Evolutionary conservation across 331 rosid species (phyloP), one percentile per base, ranked within the genome.

Genomic region (Ulmus americana): DNA sequence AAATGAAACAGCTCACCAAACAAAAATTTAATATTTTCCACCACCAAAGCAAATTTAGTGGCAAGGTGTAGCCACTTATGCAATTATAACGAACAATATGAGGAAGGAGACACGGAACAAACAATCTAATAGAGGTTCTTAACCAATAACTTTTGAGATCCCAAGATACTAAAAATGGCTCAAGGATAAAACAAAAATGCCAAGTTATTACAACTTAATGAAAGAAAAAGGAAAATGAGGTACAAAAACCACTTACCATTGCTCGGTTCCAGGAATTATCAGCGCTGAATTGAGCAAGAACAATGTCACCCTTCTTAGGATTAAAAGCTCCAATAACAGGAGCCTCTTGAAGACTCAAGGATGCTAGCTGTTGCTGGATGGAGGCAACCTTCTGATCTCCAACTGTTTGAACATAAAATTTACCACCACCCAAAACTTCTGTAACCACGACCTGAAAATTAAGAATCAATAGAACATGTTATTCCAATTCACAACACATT

Each of bases 191-290:
- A 44, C 15, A 15, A 16, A 18, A 9, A 6, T 43, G 20, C 35
- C 39, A 44, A 6, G 46, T 14, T 6, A 14, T 14, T 1, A 58
- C 13, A 43, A 44, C 45, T 35, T 12, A 6, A 15, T 14, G 5
- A 10, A 59, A 8, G 48, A 59, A 41, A 59, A n/a, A 42, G 28
- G 39, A 7, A 22, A 41, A 43, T n/a, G 6, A 5, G 35, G 50
- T 35, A 58, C 70, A 35, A 18, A 13, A 59, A 42, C 42, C 16
- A 78, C 95, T 83, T 65, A 87, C 97, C 97, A 90, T 83, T 63
- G 97, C 97, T 50, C 97, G 81, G 73, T 87, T 83, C 97, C 97
- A 90, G 16, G 95, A 85, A 40, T 83, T 76, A 71, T 90, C 97
- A 7, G 83, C 83, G 70, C 80, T 78, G 68, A 78, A 90, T 67